Evolutionary conservation across 257 asterid species (phyloP).

Genomic region (Sherardia arvensis): DNA sequence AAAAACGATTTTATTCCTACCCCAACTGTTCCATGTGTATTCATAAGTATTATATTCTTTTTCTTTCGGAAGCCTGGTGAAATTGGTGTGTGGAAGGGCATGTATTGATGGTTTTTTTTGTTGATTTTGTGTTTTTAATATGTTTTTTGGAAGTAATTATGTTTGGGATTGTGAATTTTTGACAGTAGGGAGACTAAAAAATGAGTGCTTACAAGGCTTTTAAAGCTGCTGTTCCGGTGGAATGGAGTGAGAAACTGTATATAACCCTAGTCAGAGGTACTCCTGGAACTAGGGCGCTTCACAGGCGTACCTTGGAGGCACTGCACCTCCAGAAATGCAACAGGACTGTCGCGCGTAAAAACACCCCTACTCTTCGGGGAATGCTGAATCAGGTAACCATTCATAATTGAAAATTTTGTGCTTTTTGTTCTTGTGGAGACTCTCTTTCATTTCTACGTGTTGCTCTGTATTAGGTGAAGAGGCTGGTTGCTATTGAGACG

Average conservation of each 20-base stretch:
- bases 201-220: slow-evolving; percentile 89
- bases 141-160: background rate
- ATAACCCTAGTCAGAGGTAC: slow-evolving; percentile 92
- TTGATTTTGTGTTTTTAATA: background rate
- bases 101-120: background rate
- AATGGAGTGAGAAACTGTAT: slow-evolving; percentile 85
- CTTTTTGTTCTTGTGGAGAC: background rate
- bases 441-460: background rate
- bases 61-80: background rate
- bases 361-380: slow-evolving; percentile 84
- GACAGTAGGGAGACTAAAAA: slow-evolving; percentile 5
- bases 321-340: slow-evolving; percentile 78
- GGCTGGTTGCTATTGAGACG: slow-evolving; percentile 66
- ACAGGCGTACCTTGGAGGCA: slow-evolving; percentile 93
- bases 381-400: slow-evolving; percentile 79
- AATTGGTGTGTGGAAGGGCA: background rate
- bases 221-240: slow-evolving; percentile 67
- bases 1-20: background rate
- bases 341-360: slow-evolving; percentile 76
- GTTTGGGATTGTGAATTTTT: background rate
- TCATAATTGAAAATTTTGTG: background rate
- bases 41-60: background rate
- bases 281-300: slow-evolving; percentile 90
- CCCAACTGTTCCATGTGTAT: too few relatives aligned
- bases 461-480: slow-evolving; percentile 41